Evolutionary conservation across 2,329 filamentous ascomycete genomes (phyloP).

Genomic region (Penicillium sp.): DNA sequence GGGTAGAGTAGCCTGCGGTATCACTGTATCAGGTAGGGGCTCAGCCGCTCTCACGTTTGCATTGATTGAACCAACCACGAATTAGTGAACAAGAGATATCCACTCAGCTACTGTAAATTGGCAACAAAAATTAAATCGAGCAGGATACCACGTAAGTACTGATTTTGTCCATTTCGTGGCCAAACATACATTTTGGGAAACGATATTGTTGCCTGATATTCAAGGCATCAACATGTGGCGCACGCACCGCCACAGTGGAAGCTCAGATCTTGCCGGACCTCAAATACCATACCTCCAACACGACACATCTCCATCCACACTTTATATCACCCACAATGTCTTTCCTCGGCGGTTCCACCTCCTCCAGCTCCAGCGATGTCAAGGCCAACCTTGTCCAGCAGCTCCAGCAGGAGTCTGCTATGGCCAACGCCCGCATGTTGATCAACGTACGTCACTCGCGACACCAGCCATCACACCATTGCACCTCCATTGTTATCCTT

Average conservation of each 20-base stretch:
- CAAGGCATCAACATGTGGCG: background rate
- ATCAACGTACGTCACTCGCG: conserved; percentile 60
- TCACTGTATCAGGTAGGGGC: too few species aligned
- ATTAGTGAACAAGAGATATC: too few species aligned
- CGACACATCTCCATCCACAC: conserved; percentile 1
- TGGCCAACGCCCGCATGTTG: conserved; percentile 67
- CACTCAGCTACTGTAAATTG: too few species aligned
- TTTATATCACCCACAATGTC: conserved; percentile 32
- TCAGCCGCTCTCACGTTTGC: too few species aligned
- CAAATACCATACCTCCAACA: background rate
- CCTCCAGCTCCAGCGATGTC: conserved; percentile 33
- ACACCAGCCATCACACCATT: background rate
- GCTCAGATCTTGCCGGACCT: conserved; percentile 1
- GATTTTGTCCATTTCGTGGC: too few species aligned
- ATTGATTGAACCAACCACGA: too few species aligned
- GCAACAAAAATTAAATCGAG: rapidly evolving
- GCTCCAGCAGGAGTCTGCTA: conserved; percentile 63
- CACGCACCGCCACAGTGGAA: background rate
- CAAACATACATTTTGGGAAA: background rate
- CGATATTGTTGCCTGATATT: background rate
- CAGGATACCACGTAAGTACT: too few species aligned
- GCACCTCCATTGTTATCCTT: background rate
- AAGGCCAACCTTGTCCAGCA: conserved; percentile 63
- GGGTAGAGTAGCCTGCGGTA: too few species aligned
- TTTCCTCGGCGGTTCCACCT: conserved; percentile 38